Conservation (phyloP, 768 basidiomycete species). For the Kondoa malvinella region DNA sequence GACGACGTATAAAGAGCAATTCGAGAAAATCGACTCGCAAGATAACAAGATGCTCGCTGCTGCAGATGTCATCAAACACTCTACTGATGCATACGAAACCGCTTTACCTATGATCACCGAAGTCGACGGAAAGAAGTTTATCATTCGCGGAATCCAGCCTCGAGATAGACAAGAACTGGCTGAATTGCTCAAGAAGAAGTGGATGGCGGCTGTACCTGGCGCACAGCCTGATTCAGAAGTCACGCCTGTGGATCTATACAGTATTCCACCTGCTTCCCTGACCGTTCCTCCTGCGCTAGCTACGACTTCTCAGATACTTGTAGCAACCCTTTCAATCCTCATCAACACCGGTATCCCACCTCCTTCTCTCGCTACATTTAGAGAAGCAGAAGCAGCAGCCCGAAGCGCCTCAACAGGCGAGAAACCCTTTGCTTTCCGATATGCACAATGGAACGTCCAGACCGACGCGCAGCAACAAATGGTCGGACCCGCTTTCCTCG, state of each 20-base stretch:
- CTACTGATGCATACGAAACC: conserved; percentile 63
- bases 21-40: conserved; percentile 43
- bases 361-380: neutral
- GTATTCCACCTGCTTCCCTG: neutral
- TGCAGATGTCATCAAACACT: conserved; percentile 86
- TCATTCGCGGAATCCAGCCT: conserved; percentile 70
- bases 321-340: neutral
- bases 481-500: conserved; percentile 13
- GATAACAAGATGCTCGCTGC: conserved; percentile 45
- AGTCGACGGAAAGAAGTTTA: conserved; percentile 43
- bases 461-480: conserved; percentile 1
- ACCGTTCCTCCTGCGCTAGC: neutral
- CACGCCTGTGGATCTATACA: neutral
- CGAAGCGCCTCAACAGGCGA: too few species aligned
- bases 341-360: neutral
- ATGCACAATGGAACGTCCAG: neutral
- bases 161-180: conserved; percentile 31
- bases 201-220: neutral
- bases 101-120: conserved; percentile 60
- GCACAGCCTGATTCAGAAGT: neutral
- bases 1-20: conserved; percentile 76
- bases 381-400: neutral
- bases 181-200: neutral
- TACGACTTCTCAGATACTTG: neutral
- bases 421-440: neutral